These are phyloP conservation scores for Phytophthora citricola DNA, from an alignment of 352 stramenopile genomes.

Conservation along the genomic window DNA sequence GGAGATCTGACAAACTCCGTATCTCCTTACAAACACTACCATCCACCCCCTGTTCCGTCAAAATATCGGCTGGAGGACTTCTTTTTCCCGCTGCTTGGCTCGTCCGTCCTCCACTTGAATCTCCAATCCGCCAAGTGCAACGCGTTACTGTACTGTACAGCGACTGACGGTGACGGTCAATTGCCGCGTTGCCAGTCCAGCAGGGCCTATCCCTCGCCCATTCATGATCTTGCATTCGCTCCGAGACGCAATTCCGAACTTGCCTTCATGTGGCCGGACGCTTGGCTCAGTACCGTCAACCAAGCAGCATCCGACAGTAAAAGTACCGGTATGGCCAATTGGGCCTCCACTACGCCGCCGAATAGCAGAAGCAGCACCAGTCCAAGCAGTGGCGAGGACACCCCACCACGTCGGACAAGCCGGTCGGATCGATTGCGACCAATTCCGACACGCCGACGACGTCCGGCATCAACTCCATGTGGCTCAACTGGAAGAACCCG, in stretches of 20 bases:
- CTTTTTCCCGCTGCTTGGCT: constrained; percentile 24
- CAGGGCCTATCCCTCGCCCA: constrained; percentile 13
- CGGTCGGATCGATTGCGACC: neutral
- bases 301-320: constrained; percentile 1
- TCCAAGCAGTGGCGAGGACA: constrained; percentile 39
- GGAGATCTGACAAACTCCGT: constrained; percentile 4
- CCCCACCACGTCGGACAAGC: constrained; percentile 8
- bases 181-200: constrained; percentile 2
- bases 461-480: constrained; percentile 39
- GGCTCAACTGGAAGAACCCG: constrained; percentile 51
- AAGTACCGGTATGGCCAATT: constrained; percentile 1
- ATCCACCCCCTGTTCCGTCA: neutral
- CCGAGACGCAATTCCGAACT: constrained; percentile 30
- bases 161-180: constrained; percentile 12
- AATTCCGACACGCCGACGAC: neutral
- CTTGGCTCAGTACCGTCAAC: constrained; percentile 9
- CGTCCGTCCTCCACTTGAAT: constrained; percentile 34
- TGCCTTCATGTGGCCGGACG: constrained; percentile 22
- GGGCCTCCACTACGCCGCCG: constrained; percentile 5
- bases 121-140: constrained; percentile 29
- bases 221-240: constrained; percentile 18
- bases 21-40: constrained; percentile 18
- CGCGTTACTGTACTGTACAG: constrained; percentile 11
- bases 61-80: neutral
- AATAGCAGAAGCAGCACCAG: constrained; percentile 26